These are phyloP conservation scores for Colletotrichum kahawae DNA, from an alignment of 2,329 filamentous ascomycete genomes.

Conservation along the genomic window DNA sequence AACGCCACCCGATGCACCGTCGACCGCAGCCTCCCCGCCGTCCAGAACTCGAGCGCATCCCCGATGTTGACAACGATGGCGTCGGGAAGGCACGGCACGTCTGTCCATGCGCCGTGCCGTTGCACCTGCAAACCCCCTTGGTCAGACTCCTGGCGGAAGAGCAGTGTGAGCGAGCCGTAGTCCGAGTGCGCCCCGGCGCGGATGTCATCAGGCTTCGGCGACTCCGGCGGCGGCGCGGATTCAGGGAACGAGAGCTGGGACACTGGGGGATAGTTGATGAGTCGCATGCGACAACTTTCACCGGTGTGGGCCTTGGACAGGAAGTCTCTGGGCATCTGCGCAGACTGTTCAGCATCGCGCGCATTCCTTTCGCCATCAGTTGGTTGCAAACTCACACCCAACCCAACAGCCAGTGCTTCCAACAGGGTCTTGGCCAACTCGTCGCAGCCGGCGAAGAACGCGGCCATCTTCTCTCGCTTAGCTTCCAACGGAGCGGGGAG, in stretches of 20 bases:
- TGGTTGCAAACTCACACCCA: constrained; percentile 57
- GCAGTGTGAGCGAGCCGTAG: constrained; percentile 74
- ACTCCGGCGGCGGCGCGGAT: constrained; percentile 15
- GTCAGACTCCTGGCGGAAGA: constrained; percentile 77
- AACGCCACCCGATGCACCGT: constrained; percentile 92
- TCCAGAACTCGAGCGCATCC: constrained; percentile 82
- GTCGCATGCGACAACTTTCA: constrained; percentile 38
- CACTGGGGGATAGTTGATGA: constrained; percentile 69
- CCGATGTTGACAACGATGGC: constrained; percentile 80
- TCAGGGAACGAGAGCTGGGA: constrained; percentile 67
- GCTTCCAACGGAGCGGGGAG: constrained; percentile 13
- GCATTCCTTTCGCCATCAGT: not conserved
- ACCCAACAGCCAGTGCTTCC: constrained; percentile 69
- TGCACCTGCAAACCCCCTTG: constrained; percentile 89
- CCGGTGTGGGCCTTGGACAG: constrained; percentile 57
- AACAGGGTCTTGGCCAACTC: constrained; percentile 7
- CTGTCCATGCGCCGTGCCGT: constrained; percentile 60
- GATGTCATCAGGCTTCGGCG: constrained; percentile 62
- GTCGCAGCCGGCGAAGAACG: constrained; percentile 15
- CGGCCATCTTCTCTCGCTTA: not conserved
- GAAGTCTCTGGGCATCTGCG: constrained; percentile 48
- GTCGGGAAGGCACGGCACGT: constrained; percentile 16
- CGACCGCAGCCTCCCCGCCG: constrained; percentile 81
- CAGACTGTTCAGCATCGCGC: not conserved
- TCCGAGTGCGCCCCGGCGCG: constrained; percentile 93